Evolutionary conservation across 768 basidiomycete genomes (phyloP), one percentile per base, ranked within the genome.

Genomic region (Holtermanniella nyarrowii): DNA sequence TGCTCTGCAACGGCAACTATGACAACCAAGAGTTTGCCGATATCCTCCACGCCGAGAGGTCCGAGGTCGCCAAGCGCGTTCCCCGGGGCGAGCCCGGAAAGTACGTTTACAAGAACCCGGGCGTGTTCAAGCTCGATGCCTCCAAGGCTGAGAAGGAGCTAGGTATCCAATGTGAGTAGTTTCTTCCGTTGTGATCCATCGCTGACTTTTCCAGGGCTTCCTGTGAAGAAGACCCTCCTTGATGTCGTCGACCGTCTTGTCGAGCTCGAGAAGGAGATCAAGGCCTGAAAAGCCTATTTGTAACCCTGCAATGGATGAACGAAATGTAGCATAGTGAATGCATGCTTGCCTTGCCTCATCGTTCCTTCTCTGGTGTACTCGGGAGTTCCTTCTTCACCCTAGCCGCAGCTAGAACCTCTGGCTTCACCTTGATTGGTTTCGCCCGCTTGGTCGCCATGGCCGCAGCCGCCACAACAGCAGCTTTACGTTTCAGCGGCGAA

Each of bases 91-190:
- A 53, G 14, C 57, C 58, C 10, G 58, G 61, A 16, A 48, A 62
- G 46, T 58, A 58, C 42, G 22, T 49, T 14, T 59, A 52, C 25
- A 26, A 52, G 20, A 58, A 60, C 26, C 58, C 54, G n/a, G 60
- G 60, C 23, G 61, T 56, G n/a, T 62, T 59, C 53, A 53, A 26
- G 2, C 25, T 62, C 26, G 57, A 60, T 46, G 53, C 59, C n/a
- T 46, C 49, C 27, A 62, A 60, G 50, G 53, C 54, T 24, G 50
- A 54, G 31, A 54, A 58, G 45, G 60, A 60, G 42, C 46, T 65
- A 20, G 63, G 63, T 26, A 53, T 65, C 24, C 50, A 58, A 40
- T 62, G 62, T 63, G 43, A 52, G 62, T 58, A 3, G 2, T 22
- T 5, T 26, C 20, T 2, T 23, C 31, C 21, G 18, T 42, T 22